phyloP scores from a whole-genome alignment of 75 land plant genomes.

The Cupressus sempervirens region DNA sequence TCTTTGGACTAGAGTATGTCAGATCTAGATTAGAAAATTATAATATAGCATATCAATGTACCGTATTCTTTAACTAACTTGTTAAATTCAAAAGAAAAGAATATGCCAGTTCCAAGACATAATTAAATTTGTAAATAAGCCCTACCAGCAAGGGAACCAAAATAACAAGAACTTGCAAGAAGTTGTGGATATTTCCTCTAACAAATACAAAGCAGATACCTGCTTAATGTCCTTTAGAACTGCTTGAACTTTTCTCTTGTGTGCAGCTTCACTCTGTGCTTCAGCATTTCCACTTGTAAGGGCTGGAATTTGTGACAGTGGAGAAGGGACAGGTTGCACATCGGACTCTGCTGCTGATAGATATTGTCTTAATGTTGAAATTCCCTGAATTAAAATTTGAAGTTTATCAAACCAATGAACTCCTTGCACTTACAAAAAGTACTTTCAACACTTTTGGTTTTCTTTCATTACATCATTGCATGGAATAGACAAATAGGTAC shows the following conservation, averaged over 20 bases:
- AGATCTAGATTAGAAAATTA: not conserved
- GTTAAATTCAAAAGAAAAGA: not conserved
- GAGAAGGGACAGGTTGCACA: conserved; percentile 52
- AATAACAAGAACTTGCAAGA: not conserved
- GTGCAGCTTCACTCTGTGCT: conserved; percentile 17
- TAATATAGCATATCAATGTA: not conserved
- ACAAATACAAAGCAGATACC: conserved; percentile 20
- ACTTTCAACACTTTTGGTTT: not conserved
- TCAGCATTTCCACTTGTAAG: conserved; percentile 24
- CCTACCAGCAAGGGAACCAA: not conserved
- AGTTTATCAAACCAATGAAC: not conserved
- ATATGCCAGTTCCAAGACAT: not conserved
- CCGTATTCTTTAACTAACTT: not conserved
- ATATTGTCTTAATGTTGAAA: conserved; percentile 38
- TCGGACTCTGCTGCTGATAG: conserved; percentile 25
- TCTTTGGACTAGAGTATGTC: not conserved
- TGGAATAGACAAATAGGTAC: not conserved
- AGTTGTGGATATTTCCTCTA: not conserved
- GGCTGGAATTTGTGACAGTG: conserved; percentile 46
- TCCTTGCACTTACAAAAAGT: not conserved
- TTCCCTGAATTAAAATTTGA: conserved; percentile 26
- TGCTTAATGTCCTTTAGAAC: conserved; percentile 65
- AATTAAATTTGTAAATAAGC: not conserved
- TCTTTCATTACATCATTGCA: not conserved
- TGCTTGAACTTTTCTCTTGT: conserved; percentile 59